Conservation (phyloP, 78 protist genomes). For the Dictyostelium capitatum region DNA sequence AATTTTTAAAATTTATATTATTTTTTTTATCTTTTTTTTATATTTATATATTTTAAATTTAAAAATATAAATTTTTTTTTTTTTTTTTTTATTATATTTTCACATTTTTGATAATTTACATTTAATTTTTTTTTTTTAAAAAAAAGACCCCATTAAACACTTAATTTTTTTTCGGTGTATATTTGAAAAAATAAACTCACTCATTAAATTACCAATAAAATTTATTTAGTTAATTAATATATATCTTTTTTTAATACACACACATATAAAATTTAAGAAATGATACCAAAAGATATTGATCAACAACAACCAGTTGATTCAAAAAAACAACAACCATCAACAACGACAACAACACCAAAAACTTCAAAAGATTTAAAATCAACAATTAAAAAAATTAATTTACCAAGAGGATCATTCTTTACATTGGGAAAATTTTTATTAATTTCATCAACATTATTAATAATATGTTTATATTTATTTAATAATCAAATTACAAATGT, state of each 20-base stretch:
- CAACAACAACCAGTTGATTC: not conserved
- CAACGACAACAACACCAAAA: not conserved
- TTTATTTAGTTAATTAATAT: too few species aligned
- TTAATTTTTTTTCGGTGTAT: too few species aligned
- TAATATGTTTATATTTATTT: not conserved
- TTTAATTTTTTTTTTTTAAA: too few species aligned
- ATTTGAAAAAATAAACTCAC: too few species aligned
- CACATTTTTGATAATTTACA: too few species aligned
- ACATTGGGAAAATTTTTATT: slow-evolving; percentile 1
- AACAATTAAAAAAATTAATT: not conserved
- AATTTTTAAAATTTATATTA: too few species aligned
- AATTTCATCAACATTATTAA: not conserved
- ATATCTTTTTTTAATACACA: not conserved
- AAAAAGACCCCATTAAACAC: too few species aligned
- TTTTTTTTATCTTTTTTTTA: too few species aligned
- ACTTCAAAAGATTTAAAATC: not conserved
- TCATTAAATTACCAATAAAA: too few species aligned
- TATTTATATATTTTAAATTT: too few species aligned
- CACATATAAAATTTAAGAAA: not conserved
- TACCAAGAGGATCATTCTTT: not conserved
- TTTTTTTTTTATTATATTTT: too few species aligned
- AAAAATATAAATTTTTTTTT: too few species aligned
- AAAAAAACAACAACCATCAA: not conserved
- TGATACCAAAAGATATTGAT: not conserved
- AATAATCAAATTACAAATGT: not conserved